A percentile compares a stretch with the other conserved stretches of the same genome.
These are phyloP conservation scores for Tricholoma matsutake DNA, from an alignment of 768 basidiomycete species.

Conservation along the genomic window DNA sequence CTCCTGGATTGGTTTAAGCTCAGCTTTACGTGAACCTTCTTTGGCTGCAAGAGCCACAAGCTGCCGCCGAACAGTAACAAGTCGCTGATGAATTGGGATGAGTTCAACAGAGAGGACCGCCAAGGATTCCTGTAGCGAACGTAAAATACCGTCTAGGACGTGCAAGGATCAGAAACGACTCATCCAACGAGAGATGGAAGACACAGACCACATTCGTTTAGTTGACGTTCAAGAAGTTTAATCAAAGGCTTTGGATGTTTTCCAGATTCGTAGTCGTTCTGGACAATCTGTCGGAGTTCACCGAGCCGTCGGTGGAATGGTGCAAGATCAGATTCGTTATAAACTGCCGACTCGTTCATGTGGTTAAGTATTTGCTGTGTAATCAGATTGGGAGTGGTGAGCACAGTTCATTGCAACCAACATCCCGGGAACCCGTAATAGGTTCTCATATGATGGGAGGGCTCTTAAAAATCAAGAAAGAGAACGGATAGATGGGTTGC, in stretches of 20 bases:
- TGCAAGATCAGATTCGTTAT: conserved; percentile 86
- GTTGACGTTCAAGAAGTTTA: conserved; percentile 84
- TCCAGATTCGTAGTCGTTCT: conserved; percentile 73
- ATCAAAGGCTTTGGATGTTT: conserved; percentile 87
- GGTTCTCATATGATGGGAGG: background rate
- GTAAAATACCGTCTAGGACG: conserved; percentile 61
- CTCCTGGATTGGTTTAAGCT: conserved; percentile 86
- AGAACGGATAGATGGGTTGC: conserved; percentile 2
- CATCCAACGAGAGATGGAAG: conserved; percentile 1
- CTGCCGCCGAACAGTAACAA: conserved; percentile 85
- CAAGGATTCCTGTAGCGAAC: conserved; percentile 77
- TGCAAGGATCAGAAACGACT: conserved; percentile 26
- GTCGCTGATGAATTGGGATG: conserved; percentile 83
- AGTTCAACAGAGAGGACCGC: conserved; percentile 88
- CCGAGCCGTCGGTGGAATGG: conserved; percentile 83
- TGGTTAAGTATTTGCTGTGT: conserved; percentile 88
- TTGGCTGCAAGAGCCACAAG: conserved; percentile 87
- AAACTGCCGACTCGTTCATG: conserved; percentile 94
- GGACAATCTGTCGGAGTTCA: conserved; percentile 84
- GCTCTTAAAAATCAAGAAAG: conserved; percentile 2
- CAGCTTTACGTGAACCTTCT: conserved; percentile 78
- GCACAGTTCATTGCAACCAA: conserved; percentile 8
- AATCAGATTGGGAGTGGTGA: conserved; percentile 17
- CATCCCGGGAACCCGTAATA: background rate
- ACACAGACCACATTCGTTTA: conserved; percentile 85